Percentiles rank a stretch among this genome's conserved stretches.
phyloP scores from a whole-genome alignment of 164 flowering plant genomes.

The Paratinospora sagittata region DNA sequence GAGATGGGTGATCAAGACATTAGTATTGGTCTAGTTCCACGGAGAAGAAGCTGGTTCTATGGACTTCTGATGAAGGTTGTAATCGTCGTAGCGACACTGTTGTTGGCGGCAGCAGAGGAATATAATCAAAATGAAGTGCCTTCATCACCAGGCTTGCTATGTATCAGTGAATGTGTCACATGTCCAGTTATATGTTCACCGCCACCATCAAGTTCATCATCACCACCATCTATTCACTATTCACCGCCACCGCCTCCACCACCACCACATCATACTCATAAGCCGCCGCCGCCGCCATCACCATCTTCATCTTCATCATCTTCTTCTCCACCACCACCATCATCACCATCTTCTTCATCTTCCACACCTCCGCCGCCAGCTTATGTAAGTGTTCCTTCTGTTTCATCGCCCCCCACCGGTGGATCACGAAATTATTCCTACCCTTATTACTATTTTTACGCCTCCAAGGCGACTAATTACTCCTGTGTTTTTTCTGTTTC shows the following conservation, averaged over 20 bases:
- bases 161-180: constrained; percentile 49
- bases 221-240: constrained; percentile 8
- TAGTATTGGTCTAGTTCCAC: background rate
- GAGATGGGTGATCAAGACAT: background rate
- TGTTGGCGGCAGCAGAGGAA: background rate
- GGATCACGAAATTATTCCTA: constrained; percentile 13
- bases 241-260: constrained; percentile 18
- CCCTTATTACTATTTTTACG: constrained; percentile 42
- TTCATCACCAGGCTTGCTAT: constrained; percentile 17
- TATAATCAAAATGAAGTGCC: background rate
- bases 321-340: background rate
- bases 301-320: background rate
- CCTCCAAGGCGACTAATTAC: constrained; percentile 28
- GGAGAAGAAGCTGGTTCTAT: background rate
- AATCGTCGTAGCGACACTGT: background rate
- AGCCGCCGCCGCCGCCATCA: constrained; percentile 14
- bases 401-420: background rate
- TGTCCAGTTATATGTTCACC: constrained; percentile 55
- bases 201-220: constrained; percentile 28
- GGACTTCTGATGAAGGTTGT: background rate
- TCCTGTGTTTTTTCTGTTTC: constrained; percentile 9
- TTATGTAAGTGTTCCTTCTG: background rate
- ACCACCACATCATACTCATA: background rate
- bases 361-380: constrained; percentile 7
- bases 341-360: background rate